Evolutionary conservation across 352 stramenopile genomes (phyloP).

Genomic region (Phytophthora rubi): DNA sequence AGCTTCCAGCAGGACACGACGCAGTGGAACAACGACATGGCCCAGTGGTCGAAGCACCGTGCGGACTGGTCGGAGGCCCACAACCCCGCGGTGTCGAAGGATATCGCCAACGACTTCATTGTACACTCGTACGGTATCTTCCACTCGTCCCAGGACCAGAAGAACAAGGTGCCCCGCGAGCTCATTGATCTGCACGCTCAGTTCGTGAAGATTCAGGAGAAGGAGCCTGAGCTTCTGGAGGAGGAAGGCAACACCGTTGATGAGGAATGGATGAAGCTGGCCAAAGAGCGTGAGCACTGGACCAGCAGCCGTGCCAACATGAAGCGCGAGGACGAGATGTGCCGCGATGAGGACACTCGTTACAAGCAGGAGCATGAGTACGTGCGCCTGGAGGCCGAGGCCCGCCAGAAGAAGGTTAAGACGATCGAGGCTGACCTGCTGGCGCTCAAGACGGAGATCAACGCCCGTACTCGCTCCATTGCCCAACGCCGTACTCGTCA

Average conservation of each 20-base stretch:
- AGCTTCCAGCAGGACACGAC: constrained; percentile 88
- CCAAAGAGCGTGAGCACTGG: constrained; percentile 91
- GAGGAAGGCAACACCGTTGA: constrained; percentile 85
- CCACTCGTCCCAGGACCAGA: constrained; percentile 57
- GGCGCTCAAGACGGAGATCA: constrained; percentile 83
- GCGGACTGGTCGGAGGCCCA: constrained; percentile 88
- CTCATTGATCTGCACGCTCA: constrained; percentile 75
- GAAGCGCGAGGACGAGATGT: constrained; percentile 91
- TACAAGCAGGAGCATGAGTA: constrained; percentile 90
- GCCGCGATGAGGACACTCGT: constrained; percentile 78
- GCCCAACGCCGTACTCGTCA: constrained; percentile 78
- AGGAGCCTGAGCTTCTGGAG: constrained; percentile 78
- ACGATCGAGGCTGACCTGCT: constrained; percentile 80
- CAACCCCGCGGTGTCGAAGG: constrained; percentile 88
- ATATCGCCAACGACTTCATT: constrained; percentile 90
- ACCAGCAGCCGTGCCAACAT: constrained; percentile 88
- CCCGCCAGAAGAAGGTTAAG: constrained; percentile 86
- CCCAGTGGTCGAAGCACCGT: constrained; percentile 86
- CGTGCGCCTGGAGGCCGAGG: constrained; percentile 72
- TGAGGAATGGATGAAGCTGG: constrained; percentile 90
- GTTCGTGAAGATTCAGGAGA: constrained; percentile 87
- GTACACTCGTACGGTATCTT: constrained; percentile 88
- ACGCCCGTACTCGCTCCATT: constrained; percentile 69
- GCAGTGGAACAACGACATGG: constrained; percentile 91
- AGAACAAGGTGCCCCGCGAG: constrained; percentile 71